Conservation (phyloP, 2,329 filamentous ascomycete species). For the Arthrinium puccinioides region DNA sequence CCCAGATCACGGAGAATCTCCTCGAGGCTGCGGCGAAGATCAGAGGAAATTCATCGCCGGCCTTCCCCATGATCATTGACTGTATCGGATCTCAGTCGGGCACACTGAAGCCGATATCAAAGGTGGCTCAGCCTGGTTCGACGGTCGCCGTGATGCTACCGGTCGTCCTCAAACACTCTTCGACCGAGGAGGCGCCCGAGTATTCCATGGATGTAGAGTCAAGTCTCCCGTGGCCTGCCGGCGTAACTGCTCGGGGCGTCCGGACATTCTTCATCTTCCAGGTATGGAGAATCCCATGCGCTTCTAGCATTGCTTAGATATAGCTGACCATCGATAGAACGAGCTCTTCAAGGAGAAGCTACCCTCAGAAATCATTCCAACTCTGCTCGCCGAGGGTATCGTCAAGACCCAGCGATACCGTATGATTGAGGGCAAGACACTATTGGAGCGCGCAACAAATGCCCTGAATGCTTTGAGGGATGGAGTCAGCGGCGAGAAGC, state of each 20-base stretch:
- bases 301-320: neutral
- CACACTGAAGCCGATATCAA: constrained; percentile 39
- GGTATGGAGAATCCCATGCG: constrained; percentile 23
- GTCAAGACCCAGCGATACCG: constrained; percentile 33
- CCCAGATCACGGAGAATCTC: constrained; percentile 25
- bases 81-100: constrained; percentile 45
- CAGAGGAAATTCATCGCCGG: constrained; percentile 10
- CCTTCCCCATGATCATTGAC: constrained; percentile 41
- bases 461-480: constrained; percentile 27
- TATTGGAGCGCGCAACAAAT: constrained; percentile 30
- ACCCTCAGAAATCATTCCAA: constrained; percentile 46
- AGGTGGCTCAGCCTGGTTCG: constrained; percentile 39
- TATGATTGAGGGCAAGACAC: constrained; percentile 30
- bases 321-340: constrained; percentile 31
- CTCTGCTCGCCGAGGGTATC: constrained; percentile 30
- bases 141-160: constrained; percentile 54
- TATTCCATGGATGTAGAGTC: constrained; percentile 46
- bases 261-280: constrained; percentile 46
- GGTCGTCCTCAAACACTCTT: constrained; percentile 47
- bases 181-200: constrained; percentile 35
- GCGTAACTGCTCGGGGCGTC: constrained; percentile 45
- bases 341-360: constrained; percentile 46
- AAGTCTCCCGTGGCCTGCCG: constrained; percentile 40
- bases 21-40: constrained; percentile 12
- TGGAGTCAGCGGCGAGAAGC: constrained; percentile 32